phyloP scores from a whole-genome alignment of 345 rosid species.

The Gossypium thurberi region DNA sequence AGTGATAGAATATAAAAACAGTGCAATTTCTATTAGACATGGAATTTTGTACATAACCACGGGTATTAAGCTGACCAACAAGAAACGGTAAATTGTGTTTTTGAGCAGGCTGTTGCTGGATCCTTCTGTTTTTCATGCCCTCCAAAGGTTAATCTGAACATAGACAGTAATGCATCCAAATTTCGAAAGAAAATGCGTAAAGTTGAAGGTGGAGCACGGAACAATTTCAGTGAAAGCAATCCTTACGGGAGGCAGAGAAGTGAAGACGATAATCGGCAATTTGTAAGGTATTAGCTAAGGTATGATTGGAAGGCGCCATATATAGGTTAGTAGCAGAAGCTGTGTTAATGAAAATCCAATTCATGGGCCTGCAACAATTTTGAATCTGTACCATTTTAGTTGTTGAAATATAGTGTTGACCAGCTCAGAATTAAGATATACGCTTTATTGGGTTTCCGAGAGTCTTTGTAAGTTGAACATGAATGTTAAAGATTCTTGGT shows the following conservation, averaged over 20 bases:
- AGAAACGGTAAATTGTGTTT: neutral
- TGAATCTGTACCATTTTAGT: constrained; percentile 4
- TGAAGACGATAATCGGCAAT: constrained; percentile 40
- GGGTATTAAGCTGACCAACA: neutral
- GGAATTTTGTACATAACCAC: neutral
- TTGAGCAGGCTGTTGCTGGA: constrained; percentile 74
- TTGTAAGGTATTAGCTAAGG: constrained; percentile 47
- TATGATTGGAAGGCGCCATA: neutral
- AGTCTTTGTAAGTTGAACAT: too few species aligned
- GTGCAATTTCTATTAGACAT: neutral
- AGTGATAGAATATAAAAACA: neutral
- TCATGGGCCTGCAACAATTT: constrained; percentile 18
- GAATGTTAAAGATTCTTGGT: neutral
- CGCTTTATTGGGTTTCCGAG: neutral
- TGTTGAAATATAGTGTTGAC: neutral
- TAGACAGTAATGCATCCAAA: constrained; percentile 86
- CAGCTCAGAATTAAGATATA: neutral
- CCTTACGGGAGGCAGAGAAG: constrained; percentile 65
- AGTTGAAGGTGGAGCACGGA: constrained; percentile 29
- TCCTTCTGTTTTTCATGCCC: constrained; percentile 91
- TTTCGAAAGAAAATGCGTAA: constrained; percentile 58
- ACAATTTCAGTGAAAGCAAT: constrained; percentile 60
- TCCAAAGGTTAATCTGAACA: constrained; percentile 77
- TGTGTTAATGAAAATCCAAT: neutral
- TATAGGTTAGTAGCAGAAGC: constrained; percentile 5